phyloP scores from a whole-genome alignment of 495 filamentous ascomycete species.

The Eremomyces bilateralis region DNA sequence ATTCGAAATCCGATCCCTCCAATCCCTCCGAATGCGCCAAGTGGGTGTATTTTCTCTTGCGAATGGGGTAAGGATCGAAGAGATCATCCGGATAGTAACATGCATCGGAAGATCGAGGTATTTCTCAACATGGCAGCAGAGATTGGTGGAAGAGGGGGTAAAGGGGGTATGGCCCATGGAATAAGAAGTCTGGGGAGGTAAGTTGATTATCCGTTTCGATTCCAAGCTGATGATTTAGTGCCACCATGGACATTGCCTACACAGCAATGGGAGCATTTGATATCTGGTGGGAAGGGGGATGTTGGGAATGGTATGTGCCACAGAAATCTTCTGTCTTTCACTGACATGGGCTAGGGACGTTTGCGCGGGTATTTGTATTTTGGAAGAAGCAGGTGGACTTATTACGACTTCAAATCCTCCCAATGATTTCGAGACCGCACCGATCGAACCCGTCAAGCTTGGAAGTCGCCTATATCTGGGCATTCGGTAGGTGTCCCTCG shows the following conservation, averaged over 20 bases:
- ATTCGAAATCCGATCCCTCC: constrained; percentile 33
- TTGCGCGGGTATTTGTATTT: constrained; percentile 32
- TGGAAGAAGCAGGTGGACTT: constrained; percentile 37
- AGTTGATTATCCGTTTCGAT: background rate
- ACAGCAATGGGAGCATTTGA: constrained; percentile 34
- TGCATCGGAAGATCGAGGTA: constrained; percentile 44
- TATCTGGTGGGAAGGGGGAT: constrained; percentile 38
- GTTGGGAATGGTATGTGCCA: constrained; percentile 28
- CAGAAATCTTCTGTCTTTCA: background rate
- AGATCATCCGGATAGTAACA: constrained; percentile 36
- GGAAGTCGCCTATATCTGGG: constrained; percentile 44
- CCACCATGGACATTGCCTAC: constrained; percentile 34
- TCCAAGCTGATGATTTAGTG: constrained; percentile 14
- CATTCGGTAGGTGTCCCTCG: constrained; percentile 25
- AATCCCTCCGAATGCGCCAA: constrained; percentile 37
- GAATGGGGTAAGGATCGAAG: constrained; percentile 55
- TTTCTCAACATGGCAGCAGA: constrained; percentile 51
- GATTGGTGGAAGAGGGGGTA: constrained; percentile 31
- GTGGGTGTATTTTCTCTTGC: constrained; percentile 43
- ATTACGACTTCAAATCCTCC: constrained; percentile 48
- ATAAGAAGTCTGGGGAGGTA: constrained; percentile 32
- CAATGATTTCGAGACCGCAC: constrained; percentile 25
- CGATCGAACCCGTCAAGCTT: constrained; percentile 33
- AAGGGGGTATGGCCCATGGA: constrained; percentile 41
- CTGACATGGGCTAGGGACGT: constrained; percentile 21